Percentiles rank a stretch among this genome's conserved stretches.
phyloP scores from a whole-genome alignment of 169 alveolate genomes.

The Babesia bovis region DNA sequence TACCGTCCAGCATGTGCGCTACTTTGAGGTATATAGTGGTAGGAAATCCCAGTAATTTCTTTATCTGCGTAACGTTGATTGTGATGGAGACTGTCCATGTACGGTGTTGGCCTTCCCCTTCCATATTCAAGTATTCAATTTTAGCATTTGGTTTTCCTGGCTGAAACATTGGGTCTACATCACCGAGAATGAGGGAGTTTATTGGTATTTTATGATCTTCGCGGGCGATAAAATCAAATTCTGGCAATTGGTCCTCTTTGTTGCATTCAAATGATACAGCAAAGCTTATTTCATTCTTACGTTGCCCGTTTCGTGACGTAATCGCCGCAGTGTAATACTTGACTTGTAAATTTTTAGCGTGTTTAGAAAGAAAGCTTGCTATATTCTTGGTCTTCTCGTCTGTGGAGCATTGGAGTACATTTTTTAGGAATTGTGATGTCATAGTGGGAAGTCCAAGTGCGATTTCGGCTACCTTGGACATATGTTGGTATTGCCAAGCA shows the following conservation, averaged over 20 bases:
- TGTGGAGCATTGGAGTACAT: background rate
- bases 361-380: background rate
- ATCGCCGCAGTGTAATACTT: background rate
- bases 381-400: background rate
- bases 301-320: background rate
- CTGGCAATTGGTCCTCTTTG: background rate
- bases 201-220: background rate
- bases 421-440: background rate
- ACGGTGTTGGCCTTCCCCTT: slow-evolving; percentile 57
- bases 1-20: slow-evolving; percentile 55
- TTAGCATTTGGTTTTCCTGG: too few relatives aligned
- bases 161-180: slow-evolving; percentile 10
- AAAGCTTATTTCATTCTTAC: slow-evolving; percentile 1
- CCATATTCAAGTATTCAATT: slow-evolving; percentile 15
- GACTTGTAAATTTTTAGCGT: background rate
- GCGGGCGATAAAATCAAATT: slow-evolving; percentile 8
- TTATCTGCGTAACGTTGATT: slow-evolving; percentile 6
- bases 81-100: slow-evolving; percentile 23
- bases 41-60: slow-evolving; percentile 6
- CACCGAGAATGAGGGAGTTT: slow-evolving; percentile 3
- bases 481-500: slow-evolving; percentile 30
- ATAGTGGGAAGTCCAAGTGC: slow-evolving; percentile 9
- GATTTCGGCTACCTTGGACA: slow-evolving; percentile 38
- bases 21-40: slow-evolving; percentile 27
- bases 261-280: slow-evolving; percentile 3